Base-by-base conservation (phyloP, 192 early-diverging fungal genomes). In the Phycomyces blakesleeanus region DNA sequence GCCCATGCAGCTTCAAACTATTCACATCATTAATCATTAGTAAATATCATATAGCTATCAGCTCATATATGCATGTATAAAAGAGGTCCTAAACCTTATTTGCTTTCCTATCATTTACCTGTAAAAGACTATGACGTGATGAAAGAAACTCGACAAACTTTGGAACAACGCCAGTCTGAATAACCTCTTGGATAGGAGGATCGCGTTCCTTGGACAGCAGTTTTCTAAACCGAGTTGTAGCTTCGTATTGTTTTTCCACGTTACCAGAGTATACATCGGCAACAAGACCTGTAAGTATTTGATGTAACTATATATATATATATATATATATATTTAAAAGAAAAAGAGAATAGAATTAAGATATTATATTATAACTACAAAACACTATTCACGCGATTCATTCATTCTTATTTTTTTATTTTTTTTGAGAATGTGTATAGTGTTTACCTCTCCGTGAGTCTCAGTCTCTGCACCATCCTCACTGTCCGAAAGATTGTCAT, bases 1-100 rank as follows among this genome's bases (percentile, higher is more conserved):
- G 77, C 81, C 80, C 80, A 82, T 7, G 80, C 80, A 25, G 80
- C 80, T 60, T 82, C 80, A 69, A 79, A 79, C 74, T 79, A 65
- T 2, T 3, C 51, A 22, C 5, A 22, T 52, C 25, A 22, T 6
- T 1, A 3, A 25, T 52, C 8, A 24, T 10, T 3, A 20, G 20
- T n/a, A n/a, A n/a, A n/a, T n/a, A n/a, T n/a, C n/a, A n/a, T n/a
- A n/a, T n/a, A n/a, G n/a, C n/a, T n/a, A n/a, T n/a, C n/a, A n/a
- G n/a, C n/a, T n/a, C n/a, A n/a, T n/a, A n/a, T n/a, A n/a, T n/a
- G n/a, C n/a, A n/a, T n/a, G n/a, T n/a, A n/a, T n/a, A n/a, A n/a
- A n/a, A n/a, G n/a, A n/a, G n/a, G n/a, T n/a, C n/a, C n/a, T n/a
- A n/a, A 12, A 49, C 9, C 29, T 5, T 54, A 27, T 27, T 29